Evolutionary conservation across 1,284 basidiomycete genomes (phyloP), one percentile per base, ranked within the genome.

Genomic region (Termitomyces sp.): DNA sequence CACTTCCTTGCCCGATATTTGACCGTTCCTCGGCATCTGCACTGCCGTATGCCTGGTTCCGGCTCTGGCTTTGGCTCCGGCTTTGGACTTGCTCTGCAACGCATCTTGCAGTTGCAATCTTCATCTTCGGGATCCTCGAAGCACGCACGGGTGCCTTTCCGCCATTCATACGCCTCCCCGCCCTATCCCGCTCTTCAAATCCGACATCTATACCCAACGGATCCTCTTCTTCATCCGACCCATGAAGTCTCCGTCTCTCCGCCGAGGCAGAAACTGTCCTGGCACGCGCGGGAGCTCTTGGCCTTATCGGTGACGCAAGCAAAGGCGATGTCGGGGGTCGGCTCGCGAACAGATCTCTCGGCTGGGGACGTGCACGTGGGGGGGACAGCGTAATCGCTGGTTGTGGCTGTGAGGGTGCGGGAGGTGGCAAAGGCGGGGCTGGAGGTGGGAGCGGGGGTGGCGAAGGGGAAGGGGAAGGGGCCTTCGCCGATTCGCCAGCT

Each of bases 301-400:
- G 80, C 64, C 77, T 79, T 5, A 77, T 73, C 1, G 85, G 82
- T 0, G 84, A 80, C 31, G 72, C 68, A 24, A 81, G 82, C 61
- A 87, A 68, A 0, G 87, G 85, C 5, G 83, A 87, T n/a, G 71
- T 73, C 0, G 84, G 86, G 0, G 73, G 74, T 1, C 87, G 80
- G 57, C 76, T 80, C 42, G 79, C 72, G 59, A 88, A 84, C 1
- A 77, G 50, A 59, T 76, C 74, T 34, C 62, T 59, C 9, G 61
- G 56, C 3, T 54, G 42, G 42, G 43, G 26, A 36, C 52, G 40
- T 41, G 15, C 17, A 46, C 41, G 53, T 15, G 26, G 30, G 42
- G 49, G 4, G 4, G 49, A 50, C 8, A 39, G n/a, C 9, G 12
- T 52, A 17, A 26, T n/a, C 12, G n/a, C 36, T 5, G 65, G 58